phyloP scores from a whole-genome alignment of 345 rosid genomes.

The Angophora floribunda region DNA sequence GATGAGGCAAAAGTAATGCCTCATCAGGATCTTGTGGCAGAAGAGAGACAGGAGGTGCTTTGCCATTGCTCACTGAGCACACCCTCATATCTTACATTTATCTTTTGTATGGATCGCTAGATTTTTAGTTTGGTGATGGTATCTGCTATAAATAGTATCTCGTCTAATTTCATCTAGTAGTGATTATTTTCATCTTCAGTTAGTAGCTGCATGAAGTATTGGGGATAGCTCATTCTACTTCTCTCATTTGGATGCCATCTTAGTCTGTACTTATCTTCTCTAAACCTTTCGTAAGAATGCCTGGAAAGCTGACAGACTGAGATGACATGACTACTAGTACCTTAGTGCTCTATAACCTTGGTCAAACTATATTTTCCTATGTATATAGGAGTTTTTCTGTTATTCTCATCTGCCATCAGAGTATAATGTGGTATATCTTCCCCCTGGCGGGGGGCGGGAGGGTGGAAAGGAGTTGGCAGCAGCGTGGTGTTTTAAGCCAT shows the following conservation, averaged over 20 bases:
- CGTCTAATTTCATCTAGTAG: neutral
- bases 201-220: neutral
- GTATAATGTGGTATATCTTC: neutral
- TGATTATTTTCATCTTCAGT: neutral
- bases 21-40: constrained; percentile 1
- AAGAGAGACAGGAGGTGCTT: constrained; percentile 31
- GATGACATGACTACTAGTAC: neutral
- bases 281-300: neutral
- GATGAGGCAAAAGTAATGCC: constrained; percentile 1
- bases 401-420: neutral
- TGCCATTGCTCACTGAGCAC: neutral
- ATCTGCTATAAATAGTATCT: neutral
- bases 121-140: neutral
- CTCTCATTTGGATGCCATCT: neutral
- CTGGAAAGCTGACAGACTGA: neutral
- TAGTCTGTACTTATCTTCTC: neutral
- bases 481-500: neutral
- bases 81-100: neutral
- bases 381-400: neutral
- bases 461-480: neutral
- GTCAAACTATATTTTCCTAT: neutral
- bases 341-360: neutral
- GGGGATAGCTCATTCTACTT: neutral
- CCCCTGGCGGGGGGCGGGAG: no score
- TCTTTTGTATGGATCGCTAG: neutral